Evolutionary conservation across 371 early-diverging fungal species (phyloP), one percentile per base, ranked within the genome.

Genomic region (Mortierella sp.): DNA sequence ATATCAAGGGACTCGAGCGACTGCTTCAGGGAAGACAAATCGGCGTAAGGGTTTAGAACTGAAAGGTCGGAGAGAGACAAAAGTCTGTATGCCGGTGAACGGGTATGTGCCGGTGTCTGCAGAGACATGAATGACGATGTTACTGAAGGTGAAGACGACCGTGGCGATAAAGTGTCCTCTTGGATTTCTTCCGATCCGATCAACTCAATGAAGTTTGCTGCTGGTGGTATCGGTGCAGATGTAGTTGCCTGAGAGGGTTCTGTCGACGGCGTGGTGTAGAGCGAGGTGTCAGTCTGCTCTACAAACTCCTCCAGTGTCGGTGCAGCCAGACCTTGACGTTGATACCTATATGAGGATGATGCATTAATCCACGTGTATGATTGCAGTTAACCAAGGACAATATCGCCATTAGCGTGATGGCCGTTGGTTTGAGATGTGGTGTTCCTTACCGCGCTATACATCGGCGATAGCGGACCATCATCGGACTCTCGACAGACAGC

Each of bases 401-500:
- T n/a, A n/a, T n/a, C n/a, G n/a, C n/a, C n/a, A n/a, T n/a, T n/a
- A n/a, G n/a, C n/a, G n/a, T n/a, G n/a, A n/a, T n/a, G n/a, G n/a
- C n/a, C n/a, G n/a, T n/a, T n/a, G n/a, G n/a, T n/a, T n/a, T n/a
- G n/a, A n/a, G n/a, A n/a, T n/a, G n/a, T n/a, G n/a, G n/a, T n/a
- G n/a, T n/a, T 34, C 37, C 37, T 46, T 72, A 82, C 85, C 81
- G 75, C 31, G 50, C 28, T 5, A 82, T 47, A 41, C 72, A 87
- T 14, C 96, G 83, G 49, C 78, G 65, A 72, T 88, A 93, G 46
- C 96, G 88, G 23, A 88, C 56, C 23, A 79, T 80, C 26, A 89
- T 61, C 1, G 96, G 94, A n/a, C 94, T 93, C 43, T 95, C 92
- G 3, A 97, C 86, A 6, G 90, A 86, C 1, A 96, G 86, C 12